Base-by-base conservation (phyloP, 192 early-diverging fungal genomes). In the Phycomyces nitens region DNA sequence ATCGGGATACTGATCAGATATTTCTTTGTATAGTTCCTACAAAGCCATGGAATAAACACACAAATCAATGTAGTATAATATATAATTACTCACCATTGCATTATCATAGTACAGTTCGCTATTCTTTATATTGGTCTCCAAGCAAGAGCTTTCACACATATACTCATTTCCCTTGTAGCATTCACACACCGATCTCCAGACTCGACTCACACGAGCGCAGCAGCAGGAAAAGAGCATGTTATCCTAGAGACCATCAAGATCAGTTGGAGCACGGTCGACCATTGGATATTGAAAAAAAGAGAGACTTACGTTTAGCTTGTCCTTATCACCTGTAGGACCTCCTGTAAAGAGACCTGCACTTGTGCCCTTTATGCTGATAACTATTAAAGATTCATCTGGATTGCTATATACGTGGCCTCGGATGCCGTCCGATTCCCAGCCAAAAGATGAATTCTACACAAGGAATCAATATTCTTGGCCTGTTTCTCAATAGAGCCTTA, bases 161-260 rank as follows among this genome's bases (percentile, higher is more conserved):
- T 80, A 75, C 2, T 60, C 56, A 0, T 80, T 77, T 0, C 77
- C 77, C 29, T 75, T 74, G 68, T 87, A 83, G 77, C 96, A 98
- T 60, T 88, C 85, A 71, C 96, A 98, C 6, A 98, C 90, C 0
- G 91, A 82, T 8, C 68, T 77, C 95, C 95, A 98, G 5, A 82
- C 80, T 56, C 86, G 82, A 64, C 88, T 88, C 10, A 91, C 90
- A 57, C 88, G 86, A n/a, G 90, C 96, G 75, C 96, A 98, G 82
- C 96, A 98, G 76, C 96, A 98, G 4, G 92, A 94, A 67, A 98
- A 98, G 66, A 97, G 79, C 44, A 92, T 81, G 71, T 97, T 98
- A 75, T 97, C 94, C 82, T 84, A 71, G 10, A 38, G 8, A 67
- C 8, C n/a, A n/a, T n/a, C n/a, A n/a, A n/a, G n/a, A n/a, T n/a